These are phyloP conservation scores for Paraurostyla sp. DNA, from an alignment of 73 alveolate genomes.

Conservation along the genomic window DNA sequence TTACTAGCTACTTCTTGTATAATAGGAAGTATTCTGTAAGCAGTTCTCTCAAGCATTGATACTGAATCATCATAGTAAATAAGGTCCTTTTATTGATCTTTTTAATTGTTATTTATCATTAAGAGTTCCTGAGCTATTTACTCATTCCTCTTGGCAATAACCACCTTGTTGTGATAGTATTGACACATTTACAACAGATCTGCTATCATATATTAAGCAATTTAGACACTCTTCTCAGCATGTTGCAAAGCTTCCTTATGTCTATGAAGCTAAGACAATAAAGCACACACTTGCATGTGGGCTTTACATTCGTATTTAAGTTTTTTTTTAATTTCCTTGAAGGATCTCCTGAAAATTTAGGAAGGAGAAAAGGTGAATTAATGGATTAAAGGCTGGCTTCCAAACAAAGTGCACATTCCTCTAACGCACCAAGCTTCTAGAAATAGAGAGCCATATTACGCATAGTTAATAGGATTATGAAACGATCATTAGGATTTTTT, in stretches of 20 bases:
- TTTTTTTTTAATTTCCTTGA: constrained; percentile 70
- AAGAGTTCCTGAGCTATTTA: constrained; percentile 30
- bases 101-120: not conserved
- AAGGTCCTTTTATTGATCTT: not conserved
- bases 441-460: constrained; percentile 83
- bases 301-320: constrained; percentile 75
- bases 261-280: constrained; percentile 71
- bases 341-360: constrained; percentile 67
- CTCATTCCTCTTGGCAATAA: constrained; percentile 47
- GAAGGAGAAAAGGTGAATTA: constrained; percentile 53
- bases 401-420: constrained; percentile 72
- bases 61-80: constrained; percentile 51
- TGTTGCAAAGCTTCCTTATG: constrained; percentile 79
- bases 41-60: constrained; percentile 68
- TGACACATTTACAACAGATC: constrained; percentile 61
- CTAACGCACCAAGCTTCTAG: constrained; percentile 75
- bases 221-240: constrained; percentile 68
- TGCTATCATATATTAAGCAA: constrained; percentile 61
- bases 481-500: constrained; percentile 61
- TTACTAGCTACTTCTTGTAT: constrained; percentile 37
- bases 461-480: constrained; percentile 69
- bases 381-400: constrained; percentile 73
- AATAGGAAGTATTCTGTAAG: constrained; percentile 53
- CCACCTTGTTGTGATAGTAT: constrained; percentile 26
- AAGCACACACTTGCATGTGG: constrained; percentile 80